Percentiles rank a stretch among this genome's conserved stretches.
Evolutionary conservation across 257 asterid species (phyloP).

Genomic region (Salvia miltiorrhiza): DNA sequence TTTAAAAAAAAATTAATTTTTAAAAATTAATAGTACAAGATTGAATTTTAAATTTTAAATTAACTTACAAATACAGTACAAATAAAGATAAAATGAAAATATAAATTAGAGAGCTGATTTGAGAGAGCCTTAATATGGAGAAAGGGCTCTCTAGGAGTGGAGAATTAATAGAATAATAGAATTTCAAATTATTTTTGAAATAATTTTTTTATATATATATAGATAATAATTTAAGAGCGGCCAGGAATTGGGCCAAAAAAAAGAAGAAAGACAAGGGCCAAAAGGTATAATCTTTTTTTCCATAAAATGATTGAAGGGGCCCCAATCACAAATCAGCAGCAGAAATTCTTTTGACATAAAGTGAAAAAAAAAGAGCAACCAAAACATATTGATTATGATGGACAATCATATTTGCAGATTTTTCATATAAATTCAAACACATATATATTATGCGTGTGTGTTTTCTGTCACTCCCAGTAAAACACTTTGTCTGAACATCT

Average conservation of each 20-base stretch:
- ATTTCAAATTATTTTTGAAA: background rate
- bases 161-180: background rate
- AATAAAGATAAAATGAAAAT: no score
- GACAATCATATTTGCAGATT: constrained; percentile 5
- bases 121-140: no score
- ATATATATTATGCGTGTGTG: background rate
- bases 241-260: background rate
- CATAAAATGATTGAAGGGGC: constrained; percentile 24
- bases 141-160: background rate
- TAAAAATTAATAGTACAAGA: no score
- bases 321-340: constrained; percentile 17
- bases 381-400: constrained; percentile 11
- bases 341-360: constrained; percentile 6
- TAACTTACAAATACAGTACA: no score
- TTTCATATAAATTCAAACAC: background rate
- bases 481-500: constrained; percentile 1
- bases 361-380: background rate
- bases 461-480: background rate
- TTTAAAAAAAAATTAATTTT: no score
- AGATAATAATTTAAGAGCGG: background rate
- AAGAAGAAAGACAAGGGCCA: no score
- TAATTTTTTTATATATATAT: background rate
- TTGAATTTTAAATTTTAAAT: no score
- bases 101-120: no score
- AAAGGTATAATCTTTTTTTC: constrained; percentile 2